Conservation (phyloP, 2,329 filamentous ascomycete species). For the Trichoderma pleuroti region DNA sequence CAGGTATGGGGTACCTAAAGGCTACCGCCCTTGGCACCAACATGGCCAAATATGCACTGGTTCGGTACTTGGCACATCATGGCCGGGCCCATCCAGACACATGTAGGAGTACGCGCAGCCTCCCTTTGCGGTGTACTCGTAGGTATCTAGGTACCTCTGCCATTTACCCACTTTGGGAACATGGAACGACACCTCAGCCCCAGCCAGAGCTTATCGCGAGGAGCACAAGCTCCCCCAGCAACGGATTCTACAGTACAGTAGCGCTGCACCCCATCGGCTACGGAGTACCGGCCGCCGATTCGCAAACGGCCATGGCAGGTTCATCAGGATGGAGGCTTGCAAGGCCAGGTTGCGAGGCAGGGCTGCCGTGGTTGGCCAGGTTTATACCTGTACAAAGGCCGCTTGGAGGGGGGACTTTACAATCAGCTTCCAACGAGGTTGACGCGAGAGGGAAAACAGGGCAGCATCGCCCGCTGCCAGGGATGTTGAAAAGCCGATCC, state of each 20-base stretch:
- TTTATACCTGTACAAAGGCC: background rate
- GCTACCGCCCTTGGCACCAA: background rate
- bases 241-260: background rate
- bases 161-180: background rate
- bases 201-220: conserved; percentile 1
- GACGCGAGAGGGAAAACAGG: background rate
- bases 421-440: background rate
- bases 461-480: background rate
- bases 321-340: background rate
- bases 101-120: background rate
- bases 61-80: background rate
- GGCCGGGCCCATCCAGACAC: background rate
- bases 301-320: background rate
- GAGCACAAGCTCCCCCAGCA: background rate
- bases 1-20: background rate
- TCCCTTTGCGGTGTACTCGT: background rate
- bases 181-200: background rate
- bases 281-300: background rate
- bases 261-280: background rate
- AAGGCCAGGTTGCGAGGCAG: background rate
- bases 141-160: background rate
- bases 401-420: background rate
- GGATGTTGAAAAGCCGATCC: conserved; percentile 6
- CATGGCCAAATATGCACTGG: background rate
- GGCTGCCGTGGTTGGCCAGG: background rate